phyloP scores from a whole-genome alignment of 768 basidiomycete species.

The Suillus subaureus region DNA sequence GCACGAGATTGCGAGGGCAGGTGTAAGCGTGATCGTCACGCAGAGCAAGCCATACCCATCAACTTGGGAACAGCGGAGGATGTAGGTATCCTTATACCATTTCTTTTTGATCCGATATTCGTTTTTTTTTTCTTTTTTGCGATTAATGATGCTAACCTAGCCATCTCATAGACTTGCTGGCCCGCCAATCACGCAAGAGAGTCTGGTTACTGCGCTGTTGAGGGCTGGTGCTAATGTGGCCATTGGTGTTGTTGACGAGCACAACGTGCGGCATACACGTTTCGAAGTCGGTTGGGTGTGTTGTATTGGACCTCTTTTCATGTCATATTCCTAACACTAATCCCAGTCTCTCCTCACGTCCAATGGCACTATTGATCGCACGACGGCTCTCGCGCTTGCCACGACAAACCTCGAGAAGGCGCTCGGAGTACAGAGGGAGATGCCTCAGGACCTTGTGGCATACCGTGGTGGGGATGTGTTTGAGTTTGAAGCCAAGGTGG shows the following conservation, averaged over 20 bases:
- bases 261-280: conserved; percentile 34
- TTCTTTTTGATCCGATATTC: neutral
- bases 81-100: conserved; percentile 42
- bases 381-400: conserved; percentile 38
- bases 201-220: conserved; percentile 54
- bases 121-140: neutral
- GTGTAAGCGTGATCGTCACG: conserved; percentile 71
- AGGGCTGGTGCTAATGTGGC: conserved; percentile 66
- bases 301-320: neutral
- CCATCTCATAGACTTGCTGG: conserved; percentile 56
- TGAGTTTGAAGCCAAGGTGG: conserved; percentile 40
- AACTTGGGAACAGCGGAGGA: conserved; percentile 65
- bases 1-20: conserved; percentile 62
- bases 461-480: conserved; percentile 39
- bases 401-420: conserved; percentile 47
- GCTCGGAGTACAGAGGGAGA: conserved; percentile 34
- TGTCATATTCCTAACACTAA: neutral
- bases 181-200: conserved; percentile 65
- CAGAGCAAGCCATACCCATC: conserved; percentile 63
- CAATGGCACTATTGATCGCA: conserved; percentile 36
- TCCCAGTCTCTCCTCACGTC: conserved; percentile 42
- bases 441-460: conserved; percentile 41
- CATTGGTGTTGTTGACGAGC: conserved; percentile 45
- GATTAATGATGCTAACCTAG: neutral
- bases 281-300: conserved; percentile 43